These are phyloP conservation scores for Cladosporium sp. DNA, from an alignment of 2,329 filamentous ascomycete genomes.

Conservation along the genomic window DNA sequence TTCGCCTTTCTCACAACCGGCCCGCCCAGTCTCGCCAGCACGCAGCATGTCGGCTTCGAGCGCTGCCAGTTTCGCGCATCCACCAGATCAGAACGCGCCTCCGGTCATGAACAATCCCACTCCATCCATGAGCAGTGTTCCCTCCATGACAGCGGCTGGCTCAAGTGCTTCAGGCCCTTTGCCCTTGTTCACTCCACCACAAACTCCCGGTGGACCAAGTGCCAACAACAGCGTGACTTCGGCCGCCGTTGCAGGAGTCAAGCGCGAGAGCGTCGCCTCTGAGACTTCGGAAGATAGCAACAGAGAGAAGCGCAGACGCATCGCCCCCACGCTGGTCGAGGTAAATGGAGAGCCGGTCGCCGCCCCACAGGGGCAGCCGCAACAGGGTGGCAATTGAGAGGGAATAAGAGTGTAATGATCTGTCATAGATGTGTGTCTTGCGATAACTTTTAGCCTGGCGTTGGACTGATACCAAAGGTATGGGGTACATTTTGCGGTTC, in stretches of 20 bases:
- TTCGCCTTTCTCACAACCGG: conserved; percentile 43
- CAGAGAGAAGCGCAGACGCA: conserved; percentile 41
- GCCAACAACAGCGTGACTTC: neutral
- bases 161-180: conserved; percentile 42
- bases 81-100: conserved; percentile 41
- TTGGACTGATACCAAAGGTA: conserved; percentile 2
- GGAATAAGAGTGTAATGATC: neutral
- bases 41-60: conserved; percentile 84
- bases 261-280: conserved; percentile 27
- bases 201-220: conserved; percentile 62
- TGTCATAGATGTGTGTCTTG: neutral
- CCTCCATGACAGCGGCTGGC: conserved; percentile 34
- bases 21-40: conserved; percentile 70
- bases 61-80: conserved; percentile 43
- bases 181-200: conserved; percentile 82
- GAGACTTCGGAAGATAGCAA: conserved; percentile 33
- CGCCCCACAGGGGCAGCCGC: neutral
- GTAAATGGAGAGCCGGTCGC: neutral
- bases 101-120: conserved; percentile 33
- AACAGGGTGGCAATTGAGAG: neutral
- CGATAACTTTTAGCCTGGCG: conserved; percentile 14
- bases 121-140: conserved; percentile 29
- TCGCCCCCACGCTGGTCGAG: conserved; percentile 39
- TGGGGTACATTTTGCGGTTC: neutral
- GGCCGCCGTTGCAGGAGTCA: conserved; percentile 18